A percentile compares a stretch with the other conserved stretches of the same genome.
Evolutionary conservation across 1,139 yeast species (phyloP).

Genomic region (Candida sojae): DNA sequence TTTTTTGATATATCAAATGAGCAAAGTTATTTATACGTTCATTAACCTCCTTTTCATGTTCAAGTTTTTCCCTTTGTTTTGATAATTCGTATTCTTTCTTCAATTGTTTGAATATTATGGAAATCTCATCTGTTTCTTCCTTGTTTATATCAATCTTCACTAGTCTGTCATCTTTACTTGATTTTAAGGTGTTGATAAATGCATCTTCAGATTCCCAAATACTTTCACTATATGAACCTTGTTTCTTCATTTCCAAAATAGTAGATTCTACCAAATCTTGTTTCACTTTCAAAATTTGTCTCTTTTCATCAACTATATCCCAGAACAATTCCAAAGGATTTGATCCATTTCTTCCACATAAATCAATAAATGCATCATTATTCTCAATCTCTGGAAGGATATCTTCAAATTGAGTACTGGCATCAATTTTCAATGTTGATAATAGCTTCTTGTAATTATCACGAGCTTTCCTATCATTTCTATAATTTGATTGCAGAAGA

Average conservation of each 20-base stretch:
- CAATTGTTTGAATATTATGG: constrained; percentile 27
- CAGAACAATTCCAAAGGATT: constrained; percentile 75
- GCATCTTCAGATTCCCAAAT: constrained; percentile 17
- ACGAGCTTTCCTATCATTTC: constrained; percentile 67
- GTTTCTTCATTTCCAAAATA: constrained; percentile 34
- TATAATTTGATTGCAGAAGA: constrained; percentile 42
- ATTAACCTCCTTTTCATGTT: constrained; percentile 15
- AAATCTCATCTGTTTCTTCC: constrained; percentile 24
- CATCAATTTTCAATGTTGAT: constrained; percentile 41
- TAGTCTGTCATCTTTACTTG: constrained; percentile 29
- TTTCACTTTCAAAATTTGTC: constrained; percentile 55
- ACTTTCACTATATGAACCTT: constrained; percentile 17
- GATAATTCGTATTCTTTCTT: constrained; percentile 23
- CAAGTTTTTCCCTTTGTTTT: constrained; percentile 15
- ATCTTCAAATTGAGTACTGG: constrained; percentile 63
- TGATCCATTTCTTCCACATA: constrained; percentile 82
- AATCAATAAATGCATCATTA: constrained; percentile 57
- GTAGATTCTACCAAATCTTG: constrained; percentile 60
- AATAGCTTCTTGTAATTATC: constrained; percentile 55
- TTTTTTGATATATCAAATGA: constrained; percentile 17
- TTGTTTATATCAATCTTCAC: constrained; percentile 19
- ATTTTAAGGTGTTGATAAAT: constrained; percentile 21
- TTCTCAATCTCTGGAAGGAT: constrained; percentile 54
- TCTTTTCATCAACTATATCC: constrained; percentile 70
- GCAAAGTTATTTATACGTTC: constrained; percentile 17